phyloP scores from a whole-genome alignment of 2,329 filamentous ascomycete genomes.

The Conoideocrella luteorostrata region DNA sequence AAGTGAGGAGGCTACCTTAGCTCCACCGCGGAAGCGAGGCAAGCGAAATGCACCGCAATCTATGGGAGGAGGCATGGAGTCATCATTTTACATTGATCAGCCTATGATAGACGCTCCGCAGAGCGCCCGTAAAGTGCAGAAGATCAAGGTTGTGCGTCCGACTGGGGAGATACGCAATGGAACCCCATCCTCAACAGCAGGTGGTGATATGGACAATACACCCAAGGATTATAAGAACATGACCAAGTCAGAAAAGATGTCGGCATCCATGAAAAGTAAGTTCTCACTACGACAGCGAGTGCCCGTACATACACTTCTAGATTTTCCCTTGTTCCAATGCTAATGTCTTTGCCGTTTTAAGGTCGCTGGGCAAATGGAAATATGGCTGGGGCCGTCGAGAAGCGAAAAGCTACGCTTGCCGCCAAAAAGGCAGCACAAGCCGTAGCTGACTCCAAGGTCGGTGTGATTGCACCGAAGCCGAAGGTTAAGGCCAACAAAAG shows the following conservation, averaged over 20 bases:
- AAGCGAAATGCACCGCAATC: slow-evolving; percentile 20
- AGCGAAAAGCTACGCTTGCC: slow-evolving; percentile 53
- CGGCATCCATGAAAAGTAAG: slow-evolving; percentile 58
- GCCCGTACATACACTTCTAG: too few relatives aligned
- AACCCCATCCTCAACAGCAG: slow-evolving; percentile 19
- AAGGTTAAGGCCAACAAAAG: slow-evolving; percentile 30
- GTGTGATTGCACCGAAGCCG: slow-evolving; percentile 30
- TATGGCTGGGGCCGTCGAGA: slow-evolving; percentile 54
- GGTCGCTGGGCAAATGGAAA: slow-evolving; percentile 55
- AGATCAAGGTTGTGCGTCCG: slow-evolving; percentile 32
- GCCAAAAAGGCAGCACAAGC: slow-evolving; percentile 49
- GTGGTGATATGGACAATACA: slow-evolving; percentile 31
- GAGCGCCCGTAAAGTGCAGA: slow-evolving; percentile 26
- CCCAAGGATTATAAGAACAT: slow-evolving; percentile 53
- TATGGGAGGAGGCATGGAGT: slow-evolving; percentile 6
- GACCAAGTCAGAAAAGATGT: slow-evolving; percentile 62
- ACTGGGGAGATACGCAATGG: slow-evolving; percentile 21
- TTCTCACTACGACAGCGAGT: too few relatives aligned
- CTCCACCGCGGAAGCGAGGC: slow-evolving; percentile 32
- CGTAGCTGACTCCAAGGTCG: slow-evolving; percentile 30
- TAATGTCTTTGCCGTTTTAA: slow-evolving; percentile 18
- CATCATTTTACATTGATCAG: slow-evolving; percentile 12
- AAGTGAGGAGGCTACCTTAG: slow-evolving; percentile 28
- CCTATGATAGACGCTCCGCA: slow-evolving; percentile 17
- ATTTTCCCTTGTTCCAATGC: slow-evolving; percentile 16